Evolutionary conservation across 176 grass and related monocot genomes (phyloP).

Genomic region (Cenchrus americanus): DNA sequence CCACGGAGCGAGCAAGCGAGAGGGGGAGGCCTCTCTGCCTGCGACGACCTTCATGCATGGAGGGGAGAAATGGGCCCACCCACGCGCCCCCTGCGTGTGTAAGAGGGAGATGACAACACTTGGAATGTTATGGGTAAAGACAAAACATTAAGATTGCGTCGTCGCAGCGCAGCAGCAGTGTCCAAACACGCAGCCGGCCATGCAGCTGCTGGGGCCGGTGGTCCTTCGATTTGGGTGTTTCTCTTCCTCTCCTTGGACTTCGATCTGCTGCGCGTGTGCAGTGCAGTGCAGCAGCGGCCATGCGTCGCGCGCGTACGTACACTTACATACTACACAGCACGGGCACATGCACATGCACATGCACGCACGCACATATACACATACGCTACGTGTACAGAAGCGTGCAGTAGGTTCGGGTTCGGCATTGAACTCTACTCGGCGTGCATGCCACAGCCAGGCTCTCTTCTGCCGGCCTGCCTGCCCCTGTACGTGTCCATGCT

Average conservation of each 20-base stretch:
- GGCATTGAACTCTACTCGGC: constrained; percentile 50
- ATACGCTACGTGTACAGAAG: background rate
- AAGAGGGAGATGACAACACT: constrained; percentile 45
- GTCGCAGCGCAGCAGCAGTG: background rate
- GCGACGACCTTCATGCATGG: background rate
- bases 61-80: background rate
- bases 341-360: constrained; percentile 21
- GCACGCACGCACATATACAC: background rate
- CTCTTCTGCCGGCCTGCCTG: constrained; percentile 8
- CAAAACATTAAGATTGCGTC: constrained; percentile 53
- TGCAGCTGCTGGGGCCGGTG: background rate
- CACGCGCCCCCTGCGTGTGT: constrained; percentile 18
- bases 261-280: background rate
- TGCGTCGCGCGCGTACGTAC: background rate
- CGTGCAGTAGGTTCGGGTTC: constrained; percentile 12
- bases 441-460: constrained; percentile 42
- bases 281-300: background rate
- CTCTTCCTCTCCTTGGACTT: too few species aligned
- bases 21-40: too few species aligned
- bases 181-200: background rate
- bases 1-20: too few species aligned
- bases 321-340: background rate
- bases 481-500: background rate
- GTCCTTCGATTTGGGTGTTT: background rate
- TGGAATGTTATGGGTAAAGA: constrained; percentile 82